phyloP scores from a whole-genome alignment of 2,329 filamentous ascomycete species.

The Cladosporium sp. region DNA sequence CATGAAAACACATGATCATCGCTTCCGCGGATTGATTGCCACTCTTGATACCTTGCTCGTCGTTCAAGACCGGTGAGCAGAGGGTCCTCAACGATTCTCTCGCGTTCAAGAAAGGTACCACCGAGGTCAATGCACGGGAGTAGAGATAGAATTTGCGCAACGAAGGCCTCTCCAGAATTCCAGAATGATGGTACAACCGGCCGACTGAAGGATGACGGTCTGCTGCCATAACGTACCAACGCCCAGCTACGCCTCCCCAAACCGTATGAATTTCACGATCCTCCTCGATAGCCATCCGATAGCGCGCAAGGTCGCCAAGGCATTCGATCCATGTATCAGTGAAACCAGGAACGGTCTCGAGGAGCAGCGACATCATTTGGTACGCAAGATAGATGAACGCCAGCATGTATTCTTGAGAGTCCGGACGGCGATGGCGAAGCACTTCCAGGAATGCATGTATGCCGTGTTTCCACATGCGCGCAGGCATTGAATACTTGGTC shows the following conservation, averaged over 20 bases:
- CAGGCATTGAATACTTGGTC: constrained; percentile 84
- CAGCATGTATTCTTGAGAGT: constrained; percentile 82
- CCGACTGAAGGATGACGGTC: constrained; percentile 73
- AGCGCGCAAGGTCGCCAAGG: constrained; percentile 78
- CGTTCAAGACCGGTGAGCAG: constrained; percentile 50
- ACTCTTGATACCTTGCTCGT: constrained; percentile 30
- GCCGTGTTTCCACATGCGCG: constrained; percentile 88
- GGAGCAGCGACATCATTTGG: constrained; percentile 80
- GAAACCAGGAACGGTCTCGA: constrained; percentile 80
- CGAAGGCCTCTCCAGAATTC: constrained; percentile 69
- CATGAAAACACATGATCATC: constrained; percentile 47
- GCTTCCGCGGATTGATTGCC: constrained; percentile 49
- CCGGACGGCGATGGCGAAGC: constrained; percentile 68
- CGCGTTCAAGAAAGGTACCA: constrained; percentile 62
- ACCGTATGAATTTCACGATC: constrained; percentile 64
- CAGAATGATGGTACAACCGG: constrained; percentile 82
- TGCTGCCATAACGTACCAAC: constrained; percentile 82
- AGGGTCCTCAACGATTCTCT: constrained; percentile 67
- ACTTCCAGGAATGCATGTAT: constrained; percentile 55
- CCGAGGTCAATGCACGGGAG: constrained; percentile 64
- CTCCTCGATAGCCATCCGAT: constrained; percentile 89
- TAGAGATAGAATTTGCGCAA: constrained; percentile 72
- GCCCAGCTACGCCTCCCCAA: constrained; percentile 74
- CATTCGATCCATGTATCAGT: constrained; percentile 93
- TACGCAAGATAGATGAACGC: constrained; percentile 87